These are phyloP conservation scores for Vaccinium corymbosum DNA, from an alignment of 148 eudicot species.

Conservation along the genomic window DNA sequence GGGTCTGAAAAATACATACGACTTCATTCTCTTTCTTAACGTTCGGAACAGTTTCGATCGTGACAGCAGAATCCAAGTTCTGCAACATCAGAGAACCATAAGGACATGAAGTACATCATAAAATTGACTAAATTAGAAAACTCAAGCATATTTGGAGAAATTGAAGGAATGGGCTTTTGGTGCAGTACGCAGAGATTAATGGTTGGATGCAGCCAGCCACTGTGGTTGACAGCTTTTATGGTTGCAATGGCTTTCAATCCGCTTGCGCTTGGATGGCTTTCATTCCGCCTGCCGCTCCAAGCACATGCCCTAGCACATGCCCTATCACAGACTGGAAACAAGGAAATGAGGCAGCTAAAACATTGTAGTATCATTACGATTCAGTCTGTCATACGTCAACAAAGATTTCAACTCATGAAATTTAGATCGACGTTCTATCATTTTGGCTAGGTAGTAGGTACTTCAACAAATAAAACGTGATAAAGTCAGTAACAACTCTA, in stretches of 20 bases:
- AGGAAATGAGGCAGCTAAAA: neutral
- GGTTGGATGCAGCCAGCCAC: conserved; percentile 70
- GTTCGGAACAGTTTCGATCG: conserved; percentile 60
- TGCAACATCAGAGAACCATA: conserved; percentile 15
- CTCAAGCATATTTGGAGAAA: neutral
- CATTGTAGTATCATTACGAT: neutral
- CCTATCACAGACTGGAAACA: conserved; percentile 46
- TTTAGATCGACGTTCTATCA: neutral
- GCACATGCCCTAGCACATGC: conserved; percentile 44
- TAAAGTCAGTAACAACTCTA: neutral
- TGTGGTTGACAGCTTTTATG: conserved; percentile 52
- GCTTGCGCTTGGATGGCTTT: too few relatives aligned
- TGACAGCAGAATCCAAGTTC: conserved; percentile 55
- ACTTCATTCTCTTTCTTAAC: conserved; percentile 28
- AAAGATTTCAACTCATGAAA: neutral
- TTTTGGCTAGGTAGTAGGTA: neutral
- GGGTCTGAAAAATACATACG: too few relatives aligned
- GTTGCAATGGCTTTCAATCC: conserved; percentile 56
- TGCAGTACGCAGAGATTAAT: conserved; percentile 50
- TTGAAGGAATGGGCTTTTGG: neutral
- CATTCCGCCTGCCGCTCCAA: conserved; percentile 60
- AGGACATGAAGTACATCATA: neutral
- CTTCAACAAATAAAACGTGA: neutral
- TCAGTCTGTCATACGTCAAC: neutral
- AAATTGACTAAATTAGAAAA: neutral